These are phyloP conservation scores for Rutidosis leptorrhynchoides DNA, from an alignment of 129 eudicot species.

Conservation along the genomic window DNA sequence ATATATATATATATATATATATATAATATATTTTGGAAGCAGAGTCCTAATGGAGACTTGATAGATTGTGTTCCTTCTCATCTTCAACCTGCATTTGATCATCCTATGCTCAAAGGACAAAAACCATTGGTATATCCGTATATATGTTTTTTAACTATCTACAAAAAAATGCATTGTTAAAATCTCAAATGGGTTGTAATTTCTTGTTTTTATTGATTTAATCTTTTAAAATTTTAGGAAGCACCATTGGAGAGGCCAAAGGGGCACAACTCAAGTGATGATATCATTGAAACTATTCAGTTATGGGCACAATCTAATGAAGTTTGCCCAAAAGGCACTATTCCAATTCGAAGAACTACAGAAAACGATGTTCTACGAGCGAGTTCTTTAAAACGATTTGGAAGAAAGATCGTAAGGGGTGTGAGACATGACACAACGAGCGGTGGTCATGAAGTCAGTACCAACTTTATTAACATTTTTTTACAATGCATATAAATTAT, in stretches of 20 bases:
- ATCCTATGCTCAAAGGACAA: constrained; percentile 85
- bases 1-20: too few relatives aligned
- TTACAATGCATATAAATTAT: neutral
- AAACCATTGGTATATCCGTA: constrained; percentile 90
- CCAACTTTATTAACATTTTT: constrained; percentile 3
- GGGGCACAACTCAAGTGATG: constrained; percentile 35
- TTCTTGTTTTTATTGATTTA: neutral
- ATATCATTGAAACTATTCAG: constrained; percentile 40
- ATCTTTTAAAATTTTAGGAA: constrained; percentile 40
- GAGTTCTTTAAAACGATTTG: constrained; percentile 55
- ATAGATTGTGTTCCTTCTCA: constrained; percentile 79
- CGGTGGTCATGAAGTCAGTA: constrained; percentile 79
- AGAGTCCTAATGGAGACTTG: constrained; percentile 97
- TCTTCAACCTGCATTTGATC: constrained; percentile 98
- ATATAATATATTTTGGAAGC: constrained; percentile 22
- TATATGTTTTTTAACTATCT: neutral
- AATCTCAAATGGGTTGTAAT: neutral
- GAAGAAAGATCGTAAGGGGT: constrained; percentile 56
- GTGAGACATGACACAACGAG: constrained; percentile 68
- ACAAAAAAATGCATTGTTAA: neutral
- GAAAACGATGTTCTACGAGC: constrained; percentile 70
- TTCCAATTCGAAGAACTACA: constrained; percentile 90
- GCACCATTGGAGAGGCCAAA: constrained; percentile 73
- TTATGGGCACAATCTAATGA: constrained; percentile 60
- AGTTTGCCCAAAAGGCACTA: constrained; percentile 75